Percentiles rank a stretch among this genome's conserved stretches.
Evolutionary conservation across 2,329 filamentous ascomycete species (phyloP).

Genomic region (Neocucurbitaria cava): DNA sequence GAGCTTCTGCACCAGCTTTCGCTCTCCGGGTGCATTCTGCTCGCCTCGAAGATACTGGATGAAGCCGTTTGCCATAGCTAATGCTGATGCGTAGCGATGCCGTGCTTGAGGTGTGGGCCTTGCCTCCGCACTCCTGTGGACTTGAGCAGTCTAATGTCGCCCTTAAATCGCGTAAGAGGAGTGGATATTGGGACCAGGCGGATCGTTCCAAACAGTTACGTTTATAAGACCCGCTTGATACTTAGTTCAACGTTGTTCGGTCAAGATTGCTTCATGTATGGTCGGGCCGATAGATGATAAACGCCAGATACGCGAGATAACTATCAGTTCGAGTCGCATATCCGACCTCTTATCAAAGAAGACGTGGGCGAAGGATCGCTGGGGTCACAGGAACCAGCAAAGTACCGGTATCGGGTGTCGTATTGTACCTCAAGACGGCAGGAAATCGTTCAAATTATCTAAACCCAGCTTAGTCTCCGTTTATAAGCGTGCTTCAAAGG

Average conservation of each 20-base stretch:
- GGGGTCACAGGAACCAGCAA: background rate
- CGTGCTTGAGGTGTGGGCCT: background rate
- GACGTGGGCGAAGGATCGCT: slow-evolving; percentile 2
- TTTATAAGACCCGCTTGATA: background rate
- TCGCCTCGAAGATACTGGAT: slow-evolving; percentile 44
- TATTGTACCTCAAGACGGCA: slow-evolving; percentile 14
- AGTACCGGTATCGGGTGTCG: slow-evolving; percentile 20
- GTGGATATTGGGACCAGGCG: background rate
- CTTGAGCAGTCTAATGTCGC: background rate
- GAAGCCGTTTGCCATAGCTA: slow-evolving; percentile 37
- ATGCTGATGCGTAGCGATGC: background rate
- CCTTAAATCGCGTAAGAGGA: background rate
- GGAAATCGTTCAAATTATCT: slow-evolving; percentile 1
- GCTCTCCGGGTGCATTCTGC: slow-evolving; percentile 47
- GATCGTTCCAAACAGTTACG: background rate
- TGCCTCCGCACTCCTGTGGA: background rate
- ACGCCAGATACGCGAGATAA: slow-evolving; percentile 17
- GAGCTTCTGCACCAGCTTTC: slow-evolving; percentile 62
- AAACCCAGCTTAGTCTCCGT: background rate
- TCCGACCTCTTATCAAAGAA: slow-evolving; percentile 16
- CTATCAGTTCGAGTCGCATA: slow-evolving; percentile 17
- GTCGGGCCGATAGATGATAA: slow-evolving; percentile 6
- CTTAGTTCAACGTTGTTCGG: slow-evolving; percentile 9
- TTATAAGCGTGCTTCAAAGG: background rate
- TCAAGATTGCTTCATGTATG: slow-evolving; percentile 12